phyloP scores from a whole-genome alignment of 306 rosid species.

The Cicer pinnatifidum region DNA sequence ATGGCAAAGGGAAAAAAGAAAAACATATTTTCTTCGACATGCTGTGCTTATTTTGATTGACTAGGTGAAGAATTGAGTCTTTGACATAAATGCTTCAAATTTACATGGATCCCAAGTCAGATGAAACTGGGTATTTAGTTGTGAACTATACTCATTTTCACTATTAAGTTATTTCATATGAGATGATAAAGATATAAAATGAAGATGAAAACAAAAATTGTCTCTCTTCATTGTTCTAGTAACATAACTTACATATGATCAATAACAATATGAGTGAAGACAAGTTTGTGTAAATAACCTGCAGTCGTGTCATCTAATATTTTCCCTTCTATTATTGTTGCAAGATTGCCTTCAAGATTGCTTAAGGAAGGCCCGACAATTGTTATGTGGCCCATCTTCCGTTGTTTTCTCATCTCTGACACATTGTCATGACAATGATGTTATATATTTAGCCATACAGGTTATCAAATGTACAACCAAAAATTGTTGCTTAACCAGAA shows the following conservation, averaged over 20 bases:
- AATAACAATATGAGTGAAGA: constrained; percentile 28
- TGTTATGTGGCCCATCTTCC: constrained; percentile 95
- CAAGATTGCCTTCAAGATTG: constrained; percentile 60
- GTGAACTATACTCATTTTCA: too few relatives aligned
- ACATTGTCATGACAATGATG: constrained; percentile 22
- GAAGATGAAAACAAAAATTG: constrained; percentile 6
- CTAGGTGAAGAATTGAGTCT: background rate
- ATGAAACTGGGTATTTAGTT: too few relatives aligned
- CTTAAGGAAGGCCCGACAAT: constrained; percentile 71
- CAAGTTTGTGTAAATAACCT: constrained; percentile 45
- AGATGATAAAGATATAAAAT: background rate
- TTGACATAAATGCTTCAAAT: background rate
- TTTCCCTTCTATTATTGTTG: constrained; percentile 52
- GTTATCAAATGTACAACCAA: constrained; percentile 25
- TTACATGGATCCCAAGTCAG: too few relatives aligned
- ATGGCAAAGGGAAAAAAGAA: background rate
- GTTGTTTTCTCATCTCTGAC: constrained; percentile 87
- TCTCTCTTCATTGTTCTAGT: constrained; percentile 44
- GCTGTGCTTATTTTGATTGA: too few relatives aligned
- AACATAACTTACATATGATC: constrained; percentile 47
- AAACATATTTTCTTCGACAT: background rate
- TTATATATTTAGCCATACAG: constrained; percentile 28
- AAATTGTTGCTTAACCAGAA: constrained; percentile 35
- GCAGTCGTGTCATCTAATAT: constrained; percentile 50
- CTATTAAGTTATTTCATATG: constrained; percentile 6